These are phyloP conservation scores for Thalassiosira oceanica DNA, from an alignment of 352 stramenopile species.

Conservation along the genomic window DNA sequence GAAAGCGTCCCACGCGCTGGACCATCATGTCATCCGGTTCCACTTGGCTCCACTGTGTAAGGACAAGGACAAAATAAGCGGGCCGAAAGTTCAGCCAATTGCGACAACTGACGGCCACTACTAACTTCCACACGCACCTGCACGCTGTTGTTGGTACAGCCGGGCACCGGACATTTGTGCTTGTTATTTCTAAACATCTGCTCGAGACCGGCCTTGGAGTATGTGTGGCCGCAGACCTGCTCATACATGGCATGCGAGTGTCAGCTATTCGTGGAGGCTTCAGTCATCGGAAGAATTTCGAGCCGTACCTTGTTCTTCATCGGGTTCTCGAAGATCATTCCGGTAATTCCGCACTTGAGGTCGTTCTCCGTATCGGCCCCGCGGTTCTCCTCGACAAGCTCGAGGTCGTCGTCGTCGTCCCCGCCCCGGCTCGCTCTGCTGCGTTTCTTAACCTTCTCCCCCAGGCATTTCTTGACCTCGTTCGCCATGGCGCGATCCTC, in stretches of 20 bases:
- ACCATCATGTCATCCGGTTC: no score
- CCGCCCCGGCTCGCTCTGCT: constrained; percentile 23
- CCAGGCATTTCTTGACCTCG: constrained; percentile 40
- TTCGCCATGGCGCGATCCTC: constrained; percentile 46
- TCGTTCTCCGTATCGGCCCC: constrained; percentile 17
- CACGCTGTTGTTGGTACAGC: constrained; percentile 55
- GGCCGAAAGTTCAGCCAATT: no score
- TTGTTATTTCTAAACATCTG: constrained; percentile 42
- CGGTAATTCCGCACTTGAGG: constrained; percentile 71
- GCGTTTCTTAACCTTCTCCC: constrained; percentile 41
- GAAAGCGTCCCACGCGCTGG: no score
- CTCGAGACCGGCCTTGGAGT: constrained; percentile 46
- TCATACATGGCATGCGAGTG: no score
- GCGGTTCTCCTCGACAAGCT: constrained; percentile 39
- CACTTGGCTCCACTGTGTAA: no score
- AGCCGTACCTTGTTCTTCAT: constrained; percentile 64
- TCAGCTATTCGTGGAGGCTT: no score
- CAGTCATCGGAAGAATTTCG: no score
- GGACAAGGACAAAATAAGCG: no score
- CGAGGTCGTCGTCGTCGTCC: constrained; percentile 55
- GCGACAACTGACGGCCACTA: no score
- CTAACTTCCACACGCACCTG: no score
- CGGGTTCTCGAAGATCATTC: constrained; percentile 62
- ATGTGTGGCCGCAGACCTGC: constrained; percentile 57
- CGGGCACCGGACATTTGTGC: constrained; percentile 56